Evolutionary conservation across 2,329 filamentous ascomycete genomes (phyloP).

Genomic region (Echinosphaeria canescens): DNA sequence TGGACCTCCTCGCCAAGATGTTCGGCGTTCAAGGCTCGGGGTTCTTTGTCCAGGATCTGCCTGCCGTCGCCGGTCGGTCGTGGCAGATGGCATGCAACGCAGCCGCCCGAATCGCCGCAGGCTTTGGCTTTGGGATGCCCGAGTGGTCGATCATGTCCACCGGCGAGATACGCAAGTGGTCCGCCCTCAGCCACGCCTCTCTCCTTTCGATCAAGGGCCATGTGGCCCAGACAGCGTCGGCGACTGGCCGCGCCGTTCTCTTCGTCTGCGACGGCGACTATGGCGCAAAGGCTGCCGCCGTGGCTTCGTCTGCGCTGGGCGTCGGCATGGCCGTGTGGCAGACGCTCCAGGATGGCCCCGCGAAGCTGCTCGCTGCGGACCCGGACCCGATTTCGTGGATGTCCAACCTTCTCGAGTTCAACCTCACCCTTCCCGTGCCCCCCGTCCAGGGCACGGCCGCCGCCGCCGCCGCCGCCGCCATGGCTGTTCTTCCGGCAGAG

Average conservation of each 20-base stretch:
- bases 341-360: conserved; percentile 11
- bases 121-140: conserved; percentile 23
- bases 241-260: conserved; percentile 14
- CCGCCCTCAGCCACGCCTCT: conserved; percentile 52
- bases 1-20: conserved; percentile 8
- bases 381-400: conserved; percentile 32
- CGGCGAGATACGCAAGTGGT: conserved; percentile 55
- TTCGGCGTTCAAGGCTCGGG: neutral
- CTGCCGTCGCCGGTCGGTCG: conserved; percentile 7
- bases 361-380: too few species aligned
- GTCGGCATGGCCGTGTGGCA: conserved; percentile 6
- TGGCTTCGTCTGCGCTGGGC: conserved; percentile 3
- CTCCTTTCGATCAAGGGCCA: conserved; percentile 36
- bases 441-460: conserved; percentile 15
- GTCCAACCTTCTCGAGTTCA: conserved; percentile 19
- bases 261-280: conserved; percentile 24
- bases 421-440: conserved; percentile 21
- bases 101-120: conserved; percentile 23
- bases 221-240: conserved; percentile 17
- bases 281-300: conserved; percentile 8
- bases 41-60: conserved; percentile 2
- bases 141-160: conserved; percentile 26
- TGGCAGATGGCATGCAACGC: conserved; percentile 20
- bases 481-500: too few species aligned
- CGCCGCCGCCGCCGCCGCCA: too few species aligned